Percentiles rank a stretch among this genome's conserved stretches.
These are phyloP conservation scores for Xylaria sp. DNA, from an alignment of 2,329 filamentous ascomycete species.

Conservation along the genomic window DNA sequence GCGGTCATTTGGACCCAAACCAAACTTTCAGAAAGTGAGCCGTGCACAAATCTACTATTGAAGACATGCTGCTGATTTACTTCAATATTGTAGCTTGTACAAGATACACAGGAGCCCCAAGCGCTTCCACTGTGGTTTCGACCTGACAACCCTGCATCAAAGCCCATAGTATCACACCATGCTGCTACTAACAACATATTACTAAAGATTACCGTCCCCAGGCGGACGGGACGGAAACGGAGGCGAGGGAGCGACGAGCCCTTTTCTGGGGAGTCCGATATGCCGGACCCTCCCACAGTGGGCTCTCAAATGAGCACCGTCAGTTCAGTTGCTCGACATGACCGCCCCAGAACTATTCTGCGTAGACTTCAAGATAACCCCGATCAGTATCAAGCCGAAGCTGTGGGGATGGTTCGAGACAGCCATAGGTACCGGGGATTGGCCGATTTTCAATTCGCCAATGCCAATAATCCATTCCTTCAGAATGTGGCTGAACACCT, in stretches of 20 bases:
- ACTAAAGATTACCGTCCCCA: conserved; percentile 87
- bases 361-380: conserved; percentile 77
- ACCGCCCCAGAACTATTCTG: conserved; percentile 66
- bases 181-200: conserved; percentile 83
- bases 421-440: conserved; percentile 88
- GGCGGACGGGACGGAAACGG: conserved; percentile 84
- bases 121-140: conserved; percentile 78
- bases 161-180: conserved; percentile 80
- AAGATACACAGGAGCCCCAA: conserved; percentile 52
- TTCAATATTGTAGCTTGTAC: conserved; percentile 41
- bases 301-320: conserved; percentile 46
- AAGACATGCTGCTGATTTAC: conserved; percentile 25
- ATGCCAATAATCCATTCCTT: conserved; percentile 74
- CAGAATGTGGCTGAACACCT: conserved; percentile 76
- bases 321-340: conserved; percentile 58
- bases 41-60: no score
- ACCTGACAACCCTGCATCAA: conserved; percentile 80
- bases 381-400: conserved; percentile 72
- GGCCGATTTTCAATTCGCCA: conserved; percentile 87
- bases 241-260: conserved; percentile 80
- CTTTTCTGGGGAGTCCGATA: conserved; percentile 61
- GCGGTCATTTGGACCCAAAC: conserved; percentile 53
- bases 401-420: conserved; percentile 77
- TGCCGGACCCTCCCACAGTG: conserved; percentile 42
- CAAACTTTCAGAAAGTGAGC: conserved; percentile 53